Conservation (phyloP, 2,329 filamentous ascomycete genomes). For the Thermoascus crustaceus region DNA sequence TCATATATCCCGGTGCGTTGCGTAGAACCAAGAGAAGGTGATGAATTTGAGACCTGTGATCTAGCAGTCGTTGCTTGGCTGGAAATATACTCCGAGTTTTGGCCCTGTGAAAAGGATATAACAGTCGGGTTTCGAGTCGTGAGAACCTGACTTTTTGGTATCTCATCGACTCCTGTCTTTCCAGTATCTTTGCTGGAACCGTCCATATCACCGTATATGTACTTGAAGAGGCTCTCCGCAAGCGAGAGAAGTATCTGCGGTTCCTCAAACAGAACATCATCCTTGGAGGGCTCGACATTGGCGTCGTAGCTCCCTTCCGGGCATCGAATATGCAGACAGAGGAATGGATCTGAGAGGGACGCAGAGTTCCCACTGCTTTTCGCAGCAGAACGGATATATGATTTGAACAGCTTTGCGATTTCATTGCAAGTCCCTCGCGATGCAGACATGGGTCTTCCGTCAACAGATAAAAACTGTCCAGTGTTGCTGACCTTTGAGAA, state of each 20-base stretch:
- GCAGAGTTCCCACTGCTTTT: slow-evolving; percentile 12
- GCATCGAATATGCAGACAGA: slow-evolving; percentile 49
- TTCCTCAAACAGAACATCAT: slow-evolving; percentile 53
- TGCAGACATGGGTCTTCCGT: slow-evolving; percentile 47
- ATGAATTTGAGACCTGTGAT: slow-evolving; percentile 1
- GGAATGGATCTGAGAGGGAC: slow-evolving; percentile 44
- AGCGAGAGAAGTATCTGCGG: slow-evolving; percentile 34
- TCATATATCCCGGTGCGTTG: too few species aligned
- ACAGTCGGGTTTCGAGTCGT: too few species aligned
- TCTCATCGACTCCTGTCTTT: background rate
- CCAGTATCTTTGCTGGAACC: background rate
- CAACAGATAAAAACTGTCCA: slow-evolving; percentile 49
- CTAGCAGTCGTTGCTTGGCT: background rate
- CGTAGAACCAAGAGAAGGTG: too few species aligned
- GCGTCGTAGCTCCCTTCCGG: slow-evolving; percentile 49
- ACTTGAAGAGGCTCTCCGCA: slow-evolving; percentile 39
- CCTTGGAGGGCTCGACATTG: slow-evolving; percentile 57
- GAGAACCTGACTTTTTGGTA: too few species aligned
- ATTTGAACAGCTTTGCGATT: slow-evolving; percentile 44
- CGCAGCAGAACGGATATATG: slow-evolving; percentile 35
- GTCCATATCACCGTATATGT: slow-evolving; percentile 25
- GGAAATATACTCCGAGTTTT: background rate
- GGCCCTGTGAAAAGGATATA: too few species aligned
- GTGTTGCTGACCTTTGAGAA: slow-evolving; percentile 23
- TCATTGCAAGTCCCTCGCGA: slow-evolving; percentile 46